Percentiles rank a stretch among this genome's conserved stretches.
Conservation (phyloP, 768 basidiomycete species). For the Lactarius evosmus region DNA sequence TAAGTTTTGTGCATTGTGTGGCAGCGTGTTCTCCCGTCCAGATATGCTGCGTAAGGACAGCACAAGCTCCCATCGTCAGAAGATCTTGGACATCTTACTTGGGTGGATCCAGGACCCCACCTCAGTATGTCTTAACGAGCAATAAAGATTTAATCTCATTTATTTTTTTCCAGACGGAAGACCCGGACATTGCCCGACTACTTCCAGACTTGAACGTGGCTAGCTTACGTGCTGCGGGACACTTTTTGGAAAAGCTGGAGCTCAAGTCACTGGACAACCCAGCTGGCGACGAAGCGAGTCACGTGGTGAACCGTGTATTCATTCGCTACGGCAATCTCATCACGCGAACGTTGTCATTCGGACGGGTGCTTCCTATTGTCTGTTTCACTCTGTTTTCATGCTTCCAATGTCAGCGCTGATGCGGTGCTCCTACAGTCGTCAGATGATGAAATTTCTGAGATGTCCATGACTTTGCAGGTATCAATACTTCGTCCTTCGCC, state of each 20-base stretch:
- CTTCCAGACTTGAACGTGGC: conserved; percentile 69
- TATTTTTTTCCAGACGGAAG: conserved; percentile 32
- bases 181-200: conserved; percentile 38
- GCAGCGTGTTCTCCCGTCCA: conserved; percentile 59
- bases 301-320: conserved; percentile 75
- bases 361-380: conserved; percentile 43
- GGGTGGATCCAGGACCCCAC: conserved; percentile 68
- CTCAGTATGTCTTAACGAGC: conserved; percentile 41
- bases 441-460: conserved; percentile 13
- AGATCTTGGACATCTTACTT: conserved; percentile 70
- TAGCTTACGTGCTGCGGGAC: conserved; percentile 70
- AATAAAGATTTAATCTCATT: neutral
- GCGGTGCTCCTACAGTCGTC: neutral
- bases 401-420: neutral
- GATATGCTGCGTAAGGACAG: conserved; percentile 68
- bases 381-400: conserved; percentile 5
- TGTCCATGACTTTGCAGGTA: neutral
- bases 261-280: conserved; percentile 56
- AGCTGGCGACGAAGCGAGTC: conserved; percentile 59
- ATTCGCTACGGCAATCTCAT: conserved; percentile 71
- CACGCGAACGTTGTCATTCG: conserved; percentile 55
- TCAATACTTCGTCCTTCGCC: neutral
- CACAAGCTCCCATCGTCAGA: conserved; percentile 56
- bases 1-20: conserved; percentile 73
- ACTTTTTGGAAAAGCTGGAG: conserved; percentile 70